Conservation (phyloP, 768 basidiomycete genomes). For the Lactarius pseudohatsudake region DNA sequence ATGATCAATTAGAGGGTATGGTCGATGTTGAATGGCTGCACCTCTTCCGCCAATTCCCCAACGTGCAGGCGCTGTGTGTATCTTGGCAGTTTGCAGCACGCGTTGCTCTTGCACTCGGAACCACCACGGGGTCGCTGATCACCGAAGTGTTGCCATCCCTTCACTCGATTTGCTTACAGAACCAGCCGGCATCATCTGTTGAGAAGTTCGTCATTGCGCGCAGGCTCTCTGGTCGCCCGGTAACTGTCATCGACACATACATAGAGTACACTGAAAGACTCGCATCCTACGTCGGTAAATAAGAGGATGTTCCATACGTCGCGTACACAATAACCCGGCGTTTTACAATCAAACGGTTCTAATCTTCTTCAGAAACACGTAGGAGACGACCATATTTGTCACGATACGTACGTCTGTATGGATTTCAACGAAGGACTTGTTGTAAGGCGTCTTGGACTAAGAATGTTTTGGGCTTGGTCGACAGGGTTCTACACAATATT, state of each 20-base stretch:
- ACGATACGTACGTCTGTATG: no score
- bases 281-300: background rate
- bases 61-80: background rate
- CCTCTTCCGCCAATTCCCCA: background rate
- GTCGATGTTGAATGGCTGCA: background rate
- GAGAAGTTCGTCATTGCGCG: background rate
- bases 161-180: background rate
- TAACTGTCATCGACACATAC: background rate
- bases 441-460: no score
- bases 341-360: background rate
- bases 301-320: background rate
- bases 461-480: no score
- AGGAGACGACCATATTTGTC: no score
- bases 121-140: background rate
- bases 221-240: background rate
- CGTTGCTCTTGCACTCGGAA: background rate
- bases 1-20: background rate
- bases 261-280: background rate
- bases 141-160: background rate
- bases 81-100: background rate
- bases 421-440: no score
- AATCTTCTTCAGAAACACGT: background rate
- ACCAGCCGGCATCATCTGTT: background rate
- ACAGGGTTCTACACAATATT: no score
- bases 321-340: background rate